Base-by-base conservation (phyloP, 805 yeast genomes). In the Ogataea nitratoaversa region DNA sequence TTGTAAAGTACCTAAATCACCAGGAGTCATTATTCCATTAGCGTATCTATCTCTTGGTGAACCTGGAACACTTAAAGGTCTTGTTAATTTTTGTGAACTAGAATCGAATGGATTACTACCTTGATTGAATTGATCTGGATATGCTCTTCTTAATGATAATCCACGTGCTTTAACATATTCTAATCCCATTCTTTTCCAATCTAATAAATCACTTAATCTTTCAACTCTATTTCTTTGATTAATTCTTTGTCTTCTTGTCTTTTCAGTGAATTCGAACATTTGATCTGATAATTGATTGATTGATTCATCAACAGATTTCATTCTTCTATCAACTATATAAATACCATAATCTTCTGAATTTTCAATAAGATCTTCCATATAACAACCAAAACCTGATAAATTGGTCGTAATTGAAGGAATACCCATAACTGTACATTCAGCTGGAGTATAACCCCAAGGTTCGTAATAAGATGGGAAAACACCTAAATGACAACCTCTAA, bases 401-500 rank as follows among this genome's bases (percentile, higher is more conserved):
- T 91, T 91, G 31, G 99, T 91, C 9, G 99, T 91, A 56, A 91
- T 86, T 6, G 96, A 87, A 14, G 99, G 99, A 44, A 93, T 95
- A 41, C 99, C 99, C 99, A 91, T 91, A 19, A 93, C 99, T 0
- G 99, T 91, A 70, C 99, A 93, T 63, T 91, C 99, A 8, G 98
- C 98, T 3, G 99, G 99, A 2, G 99, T 91, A 65, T 91, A 91
- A 30, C 99, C 99, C 99, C 99, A 91, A 4, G 99, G 99, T 67
- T 91, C 99, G 60, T 91, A 91, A 67, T 91, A 91, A 0, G 96
- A 88, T 36, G 99, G 99, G 82, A 91, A 91, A 37, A 91, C 96
- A 62, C 99, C 99, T 63, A 93, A 70, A 65, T 91, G 98, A 62
- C 97, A 90, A 46, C 99, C 99, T 52, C 99, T 78, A 34, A 91